Base-by-base conservation (phyloP, 306 rosid genomes). In the Bauhinia variegata region DNA sequence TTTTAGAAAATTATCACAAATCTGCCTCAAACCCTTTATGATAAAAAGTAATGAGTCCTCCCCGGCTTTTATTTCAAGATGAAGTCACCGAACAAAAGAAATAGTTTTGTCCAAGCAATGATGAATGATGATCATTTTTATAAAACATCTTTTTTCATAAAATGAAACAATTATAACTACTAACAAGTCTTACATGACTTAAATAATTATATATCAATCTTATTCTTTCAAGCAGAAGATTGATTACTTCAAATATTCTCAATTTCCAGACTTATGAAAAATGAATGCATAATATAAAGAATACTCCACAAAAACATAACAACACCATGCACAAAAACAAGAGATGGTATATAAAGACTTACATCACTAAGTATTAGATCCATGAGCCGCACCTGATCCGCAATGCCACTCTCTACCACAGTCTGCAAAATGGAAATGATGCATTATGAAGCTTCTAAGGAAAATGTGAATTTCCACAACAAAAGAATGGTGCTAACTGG, bases 351-450 rank as follows among this genome's bases (percentile, higher is more conserved):
- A 42, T 47, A 56, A 30, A 64, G 79, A 76, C 98, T 92, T 84
- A 92, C 98, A 86, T 92, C 95, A 75, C 71, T 82, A 65, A 84
- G 70, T 73, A 92, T 85, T 70, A 89, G 84, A 46, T 92, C 96
- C 0, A 90, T 72, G 65, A 92, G 78, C 71, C 96, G 93, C 84
- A 92, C 75, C 79, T 89, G 96, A 79, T 92, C 98, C 56, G 91
- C 66, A 74, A 92, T 82, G 71, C 98, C 87, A 77, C 91, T 87
- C 74, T 89, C 98, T 74, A 73, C 88, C 80, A 92, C 72, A 71
- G 86, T 86, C 98, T 92, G 88, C 83, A 76, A 72, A 5, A 47
- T 44, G 63, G 73, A 60, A 62, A 37, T 44, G 57, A 57, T 53
- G 11, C 18, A 70, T 70, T 47, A 54, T 16, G 31, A 13, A 44